Evolutionary conservation across 768 basidiomycete species (phyloP), one percentile per base, ranked within the genome.

Genomic region (Suillus plorans): DNA sequence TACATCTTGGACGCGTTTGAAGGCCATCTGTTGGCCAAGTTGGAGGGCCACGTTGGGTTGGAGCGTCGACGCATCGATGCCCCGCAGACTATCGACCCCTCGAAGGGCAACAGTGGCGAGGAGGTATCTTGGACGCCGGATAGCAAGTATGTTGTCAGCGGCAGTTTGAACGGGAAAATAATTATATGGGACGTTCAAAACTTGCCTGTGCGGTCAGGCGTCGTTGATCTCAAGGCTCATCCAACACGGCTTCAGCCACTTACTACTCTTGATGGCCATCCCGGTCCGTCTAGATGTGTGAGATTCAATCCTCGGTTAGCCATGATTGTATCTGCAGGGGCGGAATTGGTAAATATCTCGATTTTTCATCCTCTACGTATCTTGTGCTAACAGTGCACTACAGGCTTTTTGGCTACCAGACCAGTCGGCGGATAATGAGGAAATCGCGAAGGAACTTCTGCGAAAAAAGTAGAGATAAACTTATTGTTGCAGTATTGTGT

Each of bases 111-210:
- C 63, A 96, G 94, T 65, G 94, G 96, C 14, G 95, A 98, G 74
- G 97, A 99, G 79, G 90, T 96, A 5, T 85, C 85, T 13, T 99
- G 94, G 94, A 95, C 93, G 3, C 92, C 94, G 0, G 97, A 99
- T 75, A 95, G 94, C 76, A 92, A 92, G 75, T 99, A 85, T 70
- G 83, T 99, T 50, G 76, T 97, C 6, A 85, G 92, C 25, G 97
- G 97, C 61, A 90, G 89, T 72, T 82, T 91, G 37, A 89, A 96
- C 72, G 97, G 97, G 53, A 87, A 85, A 69, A 80, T 99, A n/a
- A 75, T 84, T 56, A 78, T 97, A 22, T 99, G 96, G 96, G 95
- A 99, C 70, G 80, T 92, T 45, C 83, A 90, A 68, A 83, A 82
- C 68, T 74, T 92, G 63, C 86, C 86, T 37, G 45, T 79, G 64